Evolutionary conservation across 73 alveolate genomes (phyloP).

Genomic region (Paramecium sexaurelia): DNA sequence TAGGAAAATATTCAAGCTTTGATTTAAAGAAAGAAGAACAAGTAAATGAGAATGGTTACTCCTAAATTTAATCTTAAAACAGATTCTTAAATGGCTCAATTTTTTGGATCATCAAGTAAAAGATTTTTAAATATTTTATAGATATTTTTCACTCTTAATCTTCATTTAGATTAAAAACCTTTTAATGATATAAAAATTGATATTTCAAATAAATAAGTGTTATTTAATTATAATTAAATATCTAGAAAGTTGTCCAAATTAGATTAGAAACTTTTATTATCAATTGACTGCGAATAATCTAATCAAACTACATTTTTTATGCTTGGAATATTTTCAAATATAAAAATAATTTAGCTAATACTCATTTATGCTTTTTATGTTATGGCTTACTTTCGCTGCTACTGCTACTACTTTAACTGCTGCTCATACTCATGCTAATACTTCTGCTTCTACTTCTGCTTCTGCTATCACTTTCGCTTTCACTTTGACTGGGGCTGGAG

Average conservation of each 20-base stretch:
- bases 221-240: not conserved
- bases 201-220: not conserved
- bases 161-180: not conserved
- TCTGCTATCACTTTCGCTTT: not conserved
- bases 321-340: not conserved
- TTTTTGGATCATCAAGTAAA: constrained; percentile 15
- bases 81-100: not conserved
- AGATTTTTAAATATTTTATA: not conserved
- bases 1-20: not conserved
- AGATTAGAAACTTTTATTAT: not conserved
- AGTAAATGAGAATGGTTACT: not conserved
- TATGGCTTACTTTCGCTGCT: constrained; percentile 41
- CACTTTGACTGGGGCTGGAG: not conserved
- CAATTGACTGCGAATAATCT: not conserved
- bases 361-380: constrained; percentile 10
- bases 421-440: not conserved
- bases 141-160: not conserved
- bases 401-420: constrained; percentile 36
- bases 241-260: not conserved
- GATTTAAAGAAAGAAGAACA: not conserved
- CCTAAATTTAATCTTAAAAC: not conserved
- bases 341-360: not conserved
- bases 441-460: constrained; percentile 56
- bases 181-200: not conserved
- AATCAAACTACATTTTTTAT: not conserved